Conservation (phyloP, 2,329 filamentous ascomycete genomes). For the Botryotinia narcissicola region DNA sequence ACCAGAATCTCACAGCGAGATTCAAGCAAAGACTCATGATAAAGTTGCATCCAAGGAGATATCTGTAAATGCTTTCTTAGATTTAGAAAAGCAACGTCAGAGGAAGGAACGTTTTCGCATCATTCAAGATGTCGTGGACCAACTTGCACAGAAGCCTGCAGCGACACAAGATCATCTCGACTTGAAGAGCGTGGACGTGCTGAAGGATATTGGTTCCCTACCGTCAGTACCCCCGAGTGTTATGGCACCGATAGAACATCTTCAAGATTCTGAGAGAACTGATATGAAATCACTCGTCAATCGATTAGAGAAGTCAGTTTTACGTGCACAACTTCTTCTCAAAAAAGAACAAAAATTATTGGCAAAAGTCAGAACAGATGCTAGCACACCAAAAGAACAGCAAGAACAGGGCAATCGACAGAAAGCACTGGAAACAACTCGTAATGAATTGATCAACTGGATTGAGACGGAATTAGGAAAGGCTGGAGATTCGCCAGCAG, state of each 20-base stretch:
- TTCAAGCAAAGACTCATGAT: constrained; percentile 26
- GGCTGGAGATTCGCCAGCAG: constrained; percentile 42
- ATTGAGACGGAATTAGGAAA: constrained; percentile 61
- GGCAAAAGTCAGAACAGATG: constrained; percentile 41
- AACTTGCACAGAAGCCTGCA: constrained; percentile 52
- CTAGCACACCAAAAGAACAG: background rate
- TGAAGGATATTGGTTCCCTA: constrained; percentile 30
- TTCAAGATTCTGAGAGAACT: constrained; percentile 37
- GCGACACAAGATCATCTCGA: constrained; percentile 51
- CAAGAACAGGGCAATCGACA: constrained; percentile 33
- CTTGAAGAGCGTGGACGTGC: constrained; percentile 25
- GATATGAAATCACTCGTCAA: constrained; percentile 50
- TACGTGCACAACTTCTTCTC: constrained; percentile 57
- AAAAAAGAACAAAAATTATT: constrained; percentile 56
- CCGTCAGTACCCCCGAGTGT: constrained; percentile 36
- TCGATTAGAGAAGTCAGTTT: constrained; percentile 55
- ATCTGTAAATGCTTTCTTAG: constrained; percentile 50
- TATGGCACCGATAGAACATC: constrained; percentile 22
- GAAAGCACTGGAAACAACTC: constrained; percentile 53
- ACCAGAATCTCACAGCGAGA: constrained; percentile 17
- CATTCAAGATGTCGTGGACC: constrained; percentile 51
- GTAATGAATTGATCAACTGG: constrained; percentile 62
- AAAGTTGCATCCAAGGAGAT: constrained; percentile 16
- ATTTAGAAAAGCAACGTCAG: constrained; percentile 50
- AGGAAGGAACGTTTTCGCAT: constrained; percentile 51